These are phyloP conservation scores for Sporothrix brunneoviolacea DNA, from an alignment of 2,329 filamentous ascomycete species.

Conservation along the genomic window DNA sequence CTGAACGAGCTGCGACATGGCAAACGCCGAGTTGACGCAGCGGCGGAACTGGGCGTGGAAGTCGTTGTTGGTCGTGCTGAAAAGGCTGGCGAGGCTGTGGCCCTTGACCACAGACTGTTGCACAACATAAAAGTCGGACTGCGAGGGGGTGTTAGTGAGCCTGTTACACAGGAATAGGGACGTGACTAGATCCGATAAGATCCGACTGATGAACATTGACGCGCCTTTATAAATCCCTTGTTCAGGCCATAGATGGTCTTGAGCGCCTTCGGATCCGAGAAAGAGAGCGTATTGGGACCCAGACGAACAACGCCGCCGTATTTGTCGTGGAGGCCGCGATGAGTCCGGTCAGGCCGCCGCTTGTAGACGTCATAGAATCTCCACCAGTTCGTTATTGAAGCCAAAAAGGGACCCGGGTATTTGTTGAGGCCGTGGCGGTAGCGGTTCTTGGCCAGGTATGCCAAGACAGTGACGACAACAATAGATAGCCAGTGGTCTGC, in stretches of 20 bases:
- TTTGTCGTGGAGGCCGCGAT: constrained; percentile 60
- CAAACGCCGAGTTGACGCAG: constrained; percentile 69
- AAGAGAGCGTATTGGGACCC: constrained; percentile 67
- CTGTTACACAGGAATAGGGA: not conserved
- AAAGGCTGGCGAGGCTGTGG: constrained; percentile 61
- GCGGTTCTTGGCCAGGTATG: constrained; percentile 42
- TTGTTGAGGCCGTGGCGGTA: constrained; percentile 55
- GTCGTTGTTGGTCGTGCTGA: constrained; percentile 67
- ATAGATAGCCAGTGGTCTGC: constrained; percentile 39
- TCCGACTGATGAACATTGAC: too few species aligned
- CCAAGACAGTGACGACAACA: constrained; percentile 26
- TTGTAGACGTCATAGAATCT: constrained; percentile 62
- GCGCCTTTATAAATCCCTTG: constrained; percentile 71
- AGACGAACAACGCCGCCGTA: constrained; percentile 69
- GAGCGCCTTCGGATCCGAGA: constrained; percentile 65
- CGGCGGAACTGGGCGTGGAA: constrained; percentile 71
- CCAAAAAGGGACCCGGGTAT: constrained; percentile 66
- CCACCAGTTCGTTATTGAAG: constrained; percentile 67
- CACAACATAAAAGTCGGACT: constrained; percentile 77
- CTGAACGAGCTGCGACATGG: constrained; percentile 69
- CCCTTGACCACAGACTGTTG: constrained; percentile 68
- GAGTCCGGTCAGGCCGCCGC: constrained; percentile 59
- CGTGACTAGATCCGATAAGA: too few species aligned
- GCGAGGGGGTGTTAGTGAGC: not conserved
- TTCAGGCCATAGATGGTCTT: constrained; percentile 76